Evolutionary conservation across 2,329 filamentous ascomycete species (phyloP).

Genomic region (Myriangium duriaei): DNA sequence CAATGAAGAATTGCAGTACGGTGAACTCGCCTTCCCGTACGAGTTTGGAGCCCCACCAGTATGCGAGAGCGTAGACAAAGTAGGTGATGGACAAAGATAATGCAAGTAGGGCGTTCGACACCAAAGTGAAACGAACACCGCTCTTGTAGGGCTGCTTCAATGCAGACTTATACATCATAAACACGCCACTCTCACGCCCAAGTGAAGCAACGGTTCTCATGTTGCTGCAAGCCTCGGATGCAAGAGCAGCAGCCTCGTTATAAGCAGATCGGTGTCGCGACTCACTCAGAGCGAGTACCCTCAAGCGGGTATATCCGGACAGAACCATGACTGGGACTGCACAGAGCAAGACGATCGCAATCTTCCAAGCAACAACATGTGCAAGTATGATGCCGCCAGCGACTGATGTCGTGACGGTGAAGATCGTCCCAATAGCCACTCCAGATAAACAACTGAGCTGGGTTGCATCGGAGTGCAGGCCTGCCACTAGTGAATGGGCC

Average conservation of each 20-base stretch:
- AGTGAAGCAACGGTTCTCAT: conserved; percentile 47
- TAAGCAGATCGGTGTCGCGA: conserved; percentile 53
- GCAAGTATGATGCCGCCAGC: conserved; percentile 36
- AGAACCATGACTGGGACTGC: conserved; percentile 36
- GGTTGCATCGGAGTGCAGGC: conserved; percentile 36
- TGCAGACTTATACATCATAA: conserved; percentile 25
- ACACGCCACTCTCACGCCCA: conserved; percentile 28
- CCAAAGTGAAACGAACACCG: conserved; percentile 27
- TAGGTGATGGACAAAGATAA: conserved; percentile 34
- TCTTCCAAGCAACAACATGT: conserved; percentile 38
- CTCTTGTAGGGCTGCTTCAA: conserved; percentile 29
- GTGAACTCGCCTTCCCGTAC: conserved; percentile 31
- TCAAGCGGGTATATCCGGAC: conserved; percentile 33
- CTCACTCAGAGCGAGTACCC: conserved; percentile 45
- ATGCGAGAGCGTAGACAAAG: conserved; percentile 37
- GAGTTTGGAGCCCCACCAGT: conserved; percentile 36
- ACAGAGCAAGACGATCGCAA: conserved; percentile 37
- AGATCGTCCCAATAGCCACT: conserved; percentile 38
- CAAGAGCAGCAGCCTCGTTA: conserved; percentile 49
- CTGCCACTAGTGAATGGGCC: conserved; percentile 33
- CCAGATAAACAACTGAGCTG: conserved; percentile 37
- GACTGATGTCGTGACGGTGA: conserved; percentile 35
- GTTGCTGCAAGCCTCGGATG: conserved; percentile 53
- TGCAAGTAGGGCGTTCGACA: conserved; percentile 31
- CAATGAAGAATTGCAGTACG: conserved; percentile 33